Base-by-base conservation (phyloP, 768 basidiomycete genomes). In the Inosperma sp. region DNA sequence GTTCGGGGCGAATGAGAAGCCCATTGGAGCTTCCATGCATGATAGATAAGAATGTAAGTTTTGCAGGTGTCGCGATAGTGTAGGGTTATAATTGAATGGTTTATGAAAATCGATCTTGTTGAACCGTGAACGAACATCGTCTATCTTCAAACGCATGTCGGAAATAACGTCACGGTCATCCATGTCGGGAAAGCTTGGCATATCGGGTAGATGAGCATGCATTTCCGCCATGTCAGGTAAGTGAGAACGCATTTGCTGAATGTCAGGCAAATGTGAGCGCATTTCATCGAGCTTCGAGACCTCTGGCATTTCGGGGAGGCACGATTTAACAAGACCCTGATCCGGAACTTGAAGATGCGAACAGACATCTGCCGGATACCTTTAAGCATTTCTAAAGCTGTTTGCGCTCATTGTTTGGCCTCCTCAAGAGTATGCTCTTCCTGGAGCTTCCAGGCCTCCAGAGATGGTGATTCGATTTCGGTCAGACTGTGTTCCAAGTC, bases 11-110 rank as follows among this genome's bases (percentile, higher is more conserved):
- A 72, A 57, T n/a, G 76, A 67, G 26, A 75, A 59, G 54, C 66
- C 51, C 17, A 68, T 65, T 4, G 76, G 72, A 39, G 76, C 60
- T 17, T 85, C 80, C 58, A 76, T 68, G 25, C 78, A 78, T 4
- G 80, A 73, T 7, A 93, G 73, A 59, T 90, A 86, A 0, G 76
- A 74, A 51, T 89, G 87, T 5, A 93, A 75, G 36, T 76, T 78
- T 36, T 83, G 71, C 33, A 93, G 70, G 47, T 74, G 82, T 30
- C 72, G 65, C 3, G 82, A 84, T 22, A 93, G 72, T 0, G 72
- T 77, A 8, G 82, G 80, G 46, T 91, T 73, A 58, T 81, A 88
- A 36, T 72, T 72, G 43, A 81, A 65, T 3, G 82, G 79, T 34
- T 68, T 68, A 33, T 75, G 70, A 58, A 86, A 76, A 59, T 84